These are phyloP conservation scores for Microbotryum saponariae DNA, from an alignment of 1,284 basidiomycete genomes.

Conservation along the genomic window DNA sequence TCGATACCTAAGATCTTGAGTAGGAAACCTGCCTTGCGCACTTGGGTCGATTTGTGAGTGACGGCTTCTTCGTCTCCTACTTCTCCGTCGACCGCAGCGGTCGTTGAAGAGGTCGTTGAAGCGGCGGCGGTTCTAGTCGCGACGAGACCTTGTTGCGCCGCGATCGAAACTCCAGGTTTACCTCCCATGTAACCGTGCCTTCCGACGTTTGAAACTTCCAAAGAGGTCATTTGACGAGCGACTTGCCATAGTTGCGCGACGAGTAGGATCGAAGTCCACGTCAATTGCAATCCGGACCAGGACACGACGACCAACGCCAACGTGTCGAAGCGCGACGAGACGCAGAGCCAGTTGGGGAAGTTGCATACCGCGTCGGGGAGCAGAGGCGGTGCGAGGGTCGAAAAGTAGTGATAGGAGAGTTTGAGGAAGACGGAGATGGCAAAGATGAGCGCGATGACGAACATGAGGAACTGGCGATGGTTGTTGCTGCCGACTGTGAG, in stretches of 20 bases:
- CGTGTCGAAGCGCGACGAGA: slow-evolving; percentile 55
- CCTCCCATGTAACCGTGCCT: slow-evolving; percentile 90
- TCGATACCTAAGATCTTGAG: slow-evolving; percentile 87
- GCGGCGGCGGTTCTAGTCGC: slow-evolving; percentile 5
- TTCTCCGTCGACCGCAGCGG: slow-evolving; percentile 24
- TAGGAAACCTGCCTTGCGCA: slow-evolving; percentile 52
- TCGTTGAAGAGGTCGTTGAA: neutral
- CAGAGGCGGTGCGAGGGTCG: slow-evolving; percentile 46
- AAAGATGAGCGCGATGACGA: slow-evolving; percentile 72
- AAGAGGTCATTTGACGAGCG: slow-evolving; percentile 86
- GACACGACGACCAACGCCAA: slow-evolving; percentile 71
- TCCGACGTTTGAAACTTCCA: slow-evolving; percentile 90
- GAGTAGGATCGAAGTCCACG: slow-evolving; percentile 85
- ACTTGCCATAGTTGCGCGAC: slow-evolving; percentile 85
- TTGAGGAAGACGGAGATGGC: slow-evolving; percentile 76
- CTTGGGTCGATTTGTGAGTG: slow-evolving; percentile 19
- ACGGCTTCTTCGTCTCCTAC: slow-evolving; percentile 20
- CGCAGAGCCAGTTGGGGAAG: slow-evolving; percentile 62
- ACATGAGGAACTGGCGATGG: slow-evolving; percentile 87
- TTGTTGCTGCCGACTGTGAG: slow-evolving; percentile 81
- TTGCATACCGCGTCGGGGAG: slow-evolving; percentile 48
- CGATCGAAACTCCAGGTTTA: slow-evolving; percentile 18
- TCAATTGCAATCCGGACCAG: slow-evolving; percentile 85
- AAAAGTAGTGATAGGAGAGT: slow-evolving; percentile 59
- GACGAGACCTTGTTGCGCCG: slow-evolving; percentile 11